A percentile compares a stretch with the other conserved stretches of the same genome.
Conservation (phyloP, 306 rosid species). For the Prunus persica region DNA sequence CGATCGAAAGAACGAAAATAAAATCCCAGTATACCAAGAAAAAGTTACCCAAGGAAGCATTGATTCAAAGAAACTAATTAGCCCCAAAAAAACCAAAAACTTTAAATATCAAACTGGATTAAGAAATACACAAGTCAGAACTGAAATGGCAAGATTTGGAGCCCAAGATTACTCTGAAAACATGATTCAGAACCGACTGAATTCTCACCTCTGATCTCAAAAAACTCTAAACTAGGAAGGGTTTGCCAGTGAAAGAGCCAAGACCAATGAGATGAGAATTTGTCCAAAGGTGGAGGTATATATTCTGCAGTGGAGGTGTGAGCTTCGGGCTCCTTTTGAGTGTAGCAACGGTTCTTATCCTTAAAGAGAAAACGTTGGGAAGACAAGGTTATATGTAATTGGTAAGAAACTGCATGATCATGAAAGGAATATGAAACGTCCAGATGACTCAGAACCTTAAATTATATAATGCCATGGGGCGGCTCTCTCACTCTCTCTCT, state of each 20-base stretch:
- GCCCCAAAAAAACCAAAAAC: neutral
- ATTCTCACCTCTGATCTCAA: neutral
- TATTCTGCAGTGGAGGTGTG: neutral
- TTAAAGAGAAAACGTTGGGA: conserved; percentile 17
- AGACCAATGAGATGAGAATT: neutral
- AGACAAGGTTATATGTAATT: conserved; percentile 21
- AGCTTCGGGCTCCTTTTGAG: conserved; percentile 22
- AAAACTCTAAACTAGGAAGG: too few species aligned
- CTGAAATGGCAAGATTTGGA: neutral
- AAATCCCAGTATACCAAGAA: neutral
- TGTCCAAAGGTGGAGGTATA: neutral
- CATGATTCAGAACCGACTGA: neutral
- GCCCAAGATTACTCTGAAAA: neutral
- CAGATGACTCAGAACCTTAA: conserved; percentile 27
- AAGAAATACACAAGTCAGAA: neutral
- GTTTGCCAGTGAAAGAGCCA: neutral
- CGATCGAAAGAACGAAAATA: too few species aligned
- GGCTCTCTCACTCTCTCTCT: conserved; percentile 18
- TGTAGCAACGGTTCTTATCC: conserved; percentile 28
- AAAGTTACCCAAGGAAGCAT: neutral
- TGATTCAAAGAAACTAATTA: neutral
- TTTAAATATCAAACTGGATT: neutral
- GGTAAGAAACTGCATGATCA: conserved; percentile 20
- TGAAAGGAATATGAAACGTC: conserved; percentile 39
- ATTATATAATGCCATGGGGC: conserved; percentile 19